Percentiles rank a stretch among this genome's conserved stretches.
These are phyloP conservation scores for Ailanthus altissimus DNA, from an alignment of 345 rosid genomes.

Conservation along the genomic window DNA sequence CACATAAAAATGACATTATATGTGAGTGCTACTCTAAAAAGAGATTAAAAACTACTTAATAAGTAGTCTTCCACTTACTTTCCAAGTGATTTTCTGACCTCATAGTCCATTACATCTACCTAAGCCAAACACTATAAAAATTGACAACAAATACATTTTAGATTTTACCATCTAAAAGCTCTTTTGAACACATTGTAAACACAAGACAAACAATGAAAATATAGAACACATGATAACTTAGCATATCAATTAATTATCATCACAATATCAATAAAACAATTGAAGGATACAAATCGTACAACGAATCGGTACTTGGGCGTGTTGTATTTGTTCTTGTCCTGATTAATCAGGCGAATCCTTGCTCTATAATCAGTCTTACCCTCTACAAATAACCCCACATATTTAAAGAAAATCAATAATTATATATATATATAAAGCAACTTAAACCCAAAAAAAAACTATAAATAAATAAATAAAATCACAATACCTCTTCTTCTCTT, in stretches of 20 bases:
- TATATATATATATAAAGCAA: background rate
- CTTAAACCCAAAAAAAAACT: background rate
- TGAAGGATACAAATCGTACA: slow-evolving; percentile 70
- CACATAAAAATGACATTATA: background rate
- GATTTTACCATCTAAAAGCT: background rate
- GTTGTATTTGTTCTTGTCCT: slow-evolving; percentile 83
- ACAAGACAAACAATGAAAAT: background rate
- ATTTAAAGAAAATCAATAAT: background rate
- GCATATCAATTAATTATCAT: background rate
- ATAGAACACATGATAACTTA: background rate
- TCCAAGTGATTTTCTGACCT: background rate
- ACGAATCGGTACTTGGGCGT: slow-evolving; percentile 81
- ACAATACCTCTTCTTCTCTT: slow-evolving; percentile 70
- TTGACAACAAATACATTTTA: background rate
- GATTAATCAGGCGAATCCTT: slow-evolving; percentile 76
- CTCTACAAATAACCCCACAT: slow-evolving; percentile 33
- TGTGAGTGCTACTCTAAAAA: background rate
- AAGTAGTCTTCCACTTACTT: too few species aligned
- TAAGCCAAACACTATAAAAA: too few species aligned
- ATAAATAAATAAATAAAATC: background rate
- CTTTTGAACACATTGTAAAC: background rate
- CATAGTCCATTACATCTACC: too few species aligned
- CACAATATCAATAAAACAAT: background rate
- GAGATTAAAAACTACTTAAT: too few species aligned
- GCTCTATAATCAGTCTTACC: slow-evolving; percentile 94